Conservation (phyloP, 2,329 filamentous ascomycete species). For the Rhinocladiella similis region DNA sequence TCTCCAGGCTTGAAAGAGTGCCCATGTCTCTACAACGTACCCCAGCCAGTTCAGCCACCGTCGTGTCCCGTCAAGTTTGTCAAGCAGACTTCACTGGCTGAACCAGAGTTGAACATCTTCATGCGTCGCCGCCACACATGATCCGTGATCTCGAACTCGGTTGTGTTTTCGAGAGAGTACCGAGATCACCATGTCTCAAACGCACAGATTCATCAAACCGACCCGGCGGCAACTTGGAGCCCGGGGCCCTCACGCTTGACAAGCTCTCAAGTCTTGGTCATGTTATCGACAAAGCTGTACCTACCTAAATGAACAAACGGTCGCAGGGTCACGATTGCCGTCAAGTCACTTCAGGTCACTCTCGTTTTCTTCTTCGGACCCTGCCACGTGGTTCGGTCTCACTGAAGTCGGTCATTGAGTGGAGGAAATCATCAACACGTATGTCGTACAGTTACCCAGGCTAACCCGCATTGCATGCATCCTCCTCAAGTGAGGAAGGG, state of each 20-base stretch:
- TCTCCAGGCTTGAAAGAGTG: neutral
- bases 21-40: constrained; percentile 8
- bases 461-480: neutral
- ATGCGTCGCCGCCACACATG: neutral
- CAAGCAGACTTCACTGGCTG: constrained; percentile 3
- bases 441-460: neutral
- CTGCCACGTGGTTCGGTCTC: constrained; percentile 3
- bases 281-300: no score
- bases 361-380: neutral
- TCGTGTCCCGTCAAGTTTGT: constrained; percentile 12
- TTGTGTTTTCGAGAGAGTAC: neutral
- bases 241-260: no score
- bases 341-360: no score
- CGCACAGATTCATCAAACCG: neutral
- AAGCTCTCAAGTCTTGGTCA: no score
- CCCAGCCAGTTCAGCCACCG: constrained; percentile 8
- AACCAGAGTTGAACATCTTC: constrained; percentile 5
- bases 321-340: neutral
- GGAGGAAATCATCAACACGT: neutral
- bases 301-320: neutral
- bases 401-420: neutral
- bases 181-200: neutral
- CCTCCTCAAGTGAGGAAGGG: neutral
- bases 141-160: neutral
- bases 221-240: no score